Evolutionary conservation across 1,284 basidiomycete genomes (phyloP).

Genomic region (Hymenochaete sp.): DNA sequence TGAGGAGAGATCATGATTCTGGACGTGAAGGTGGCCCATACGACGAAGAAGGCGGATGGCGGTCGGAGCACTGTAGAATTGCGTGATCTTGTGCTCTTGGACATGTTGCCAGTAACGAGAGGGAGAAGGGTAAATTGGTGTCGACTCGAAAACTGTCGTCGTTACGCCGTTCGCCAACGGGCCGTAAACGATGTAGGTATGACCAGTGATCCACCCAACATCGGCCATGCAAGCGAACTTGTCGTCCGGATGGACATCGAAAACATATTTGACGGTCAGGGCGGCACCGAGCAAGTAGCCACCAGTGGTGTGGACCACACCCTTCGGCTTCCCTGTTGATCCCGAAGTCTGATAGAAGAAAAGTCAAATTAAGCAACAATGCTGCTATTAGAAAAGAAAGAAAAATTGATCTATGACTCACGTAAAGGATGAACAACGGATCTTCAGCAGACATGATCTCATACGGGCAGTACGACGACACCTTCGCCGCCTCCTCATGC

Average conservation of each 20-base stretch:
- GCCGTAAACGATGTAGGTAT: slow-evolving; percentile 97
- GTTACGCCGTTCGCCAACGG: slow-evolving; percentile 87
- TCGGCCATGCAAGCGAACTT: slow-evolving; percentile 98
- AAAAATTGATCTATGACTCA: slow-evolving; percentile 33
- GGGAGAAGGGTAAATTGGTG: slow-evolving; percentile 93
- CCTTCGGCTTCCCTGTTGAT: slow-evolving; percentile 95
- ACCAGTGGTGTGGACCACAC: slow-evolving; percentile 92
- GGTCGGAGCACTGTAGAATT: slow-evolving; percentile 91
- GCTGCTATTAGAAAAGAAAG: slow-evolving; percentile 9
- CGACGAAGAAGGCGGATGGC: slow-evolving; percentile 89
- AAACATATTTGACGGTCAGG: slow-evolving; percentile 92
- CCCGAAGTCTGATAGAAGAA: slow-evolving; percentile 83
- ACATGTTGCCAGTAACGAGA: slow-evolving; percentile 97
- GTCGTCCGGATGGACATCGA: slow-evolving; percentile 90
- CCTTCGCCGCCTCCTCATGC: slow-evolving; percentile 84
- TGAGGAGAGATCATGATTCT: slow-evolving; percentile 75
- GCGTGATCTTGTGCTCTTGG: slow-evolving; percentile 87
- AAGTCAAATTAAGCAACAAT: no score
- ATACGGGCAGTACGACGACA: slow-evolving; percentile 84
- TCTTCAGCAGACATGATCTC: slow-evolving; percentile 88
- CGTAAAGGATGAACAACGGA: slow-evolving; percentile 96
- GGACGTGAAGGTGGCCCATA: slow-evolving; percentile 82
- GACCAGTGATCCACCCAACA: slow-evolving; percentile 98
- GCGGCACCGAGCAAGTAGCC: slow-evolving; percentile 89
- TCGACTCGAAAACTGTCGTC: slow-evolving; percentile 94